Conservation (phyloP, 805 yeast genomes). For the Zygoascus ofunaensis region DNA sequence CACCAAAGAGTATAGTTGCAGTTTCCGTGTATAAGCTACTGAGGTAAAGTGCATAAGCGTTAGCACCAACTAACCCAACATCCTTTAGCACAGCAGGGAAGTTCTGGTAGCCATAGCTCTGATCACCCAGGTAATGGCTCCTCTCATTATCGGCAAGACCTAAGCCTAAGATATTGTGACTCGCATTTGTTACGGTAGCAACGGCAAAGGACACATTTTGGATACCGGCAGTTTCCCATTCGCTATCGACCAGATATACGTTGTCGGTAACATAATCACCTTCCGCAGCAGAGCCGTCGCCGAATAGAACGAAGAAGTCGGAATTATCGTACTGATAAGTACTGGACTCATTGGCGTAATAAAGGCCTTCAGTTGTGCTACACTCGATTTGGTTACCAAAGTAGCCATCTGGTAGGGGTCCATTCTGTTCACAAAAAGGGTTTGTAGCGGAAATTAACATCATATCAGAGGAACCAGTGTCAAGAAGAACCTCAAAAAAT, state of each 20-base stretch:
- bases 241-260: slow-evolving; percentile 43
- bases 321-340: slow-evolving; percentile 17
- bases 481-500: slow-evolving; percentile 33
- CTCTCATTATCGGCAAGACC: slow-evolving; percentile 30
- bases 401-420: background rate
- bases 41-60: slow-evolving; percentile 43
- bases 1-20: slow-evolving; percentile 63
- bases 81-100: slow-evolving; percentile 29
- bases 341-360: slow-evolving; percentile 22
- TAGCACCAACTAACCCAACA: slow-evolving; percentile 34
- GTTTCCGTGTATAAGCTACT: slow-evolving; percentile 27
- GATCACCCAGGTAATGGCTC: slow-evolving; percentile 19
- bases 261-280: slow-evolving; percentile 57
- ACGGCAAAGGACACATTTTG: slow-evolving; percentile 60
- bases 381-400: slow-evolving; percentile 15
- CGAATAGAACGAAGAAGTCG: slow-evolving; percentile 25
- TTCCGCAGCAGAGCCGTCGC: slow-evolving; percentile 42
- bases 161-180: slow-evolving; percentile 42
- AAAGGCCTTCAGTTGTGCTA: slow-evolving; percentile 20
- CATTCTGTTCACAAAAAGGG: slow-evolving; percentile 2
- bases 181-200: slow-evolving; percentile 56
- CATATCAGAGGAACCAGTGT: slow-evolving; percentile 43
- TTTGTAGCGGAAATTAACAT: slow-evolving; percentile 32
- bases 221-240: too few species aligned
- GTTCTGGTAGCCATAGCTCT: slow-evolving; percentile 16